These are phyloP conservation scores for Mortierella sp. DNA, from an alignment of 371 early-diverging fungal genomes.

Conservation along the genomic window DNA sequence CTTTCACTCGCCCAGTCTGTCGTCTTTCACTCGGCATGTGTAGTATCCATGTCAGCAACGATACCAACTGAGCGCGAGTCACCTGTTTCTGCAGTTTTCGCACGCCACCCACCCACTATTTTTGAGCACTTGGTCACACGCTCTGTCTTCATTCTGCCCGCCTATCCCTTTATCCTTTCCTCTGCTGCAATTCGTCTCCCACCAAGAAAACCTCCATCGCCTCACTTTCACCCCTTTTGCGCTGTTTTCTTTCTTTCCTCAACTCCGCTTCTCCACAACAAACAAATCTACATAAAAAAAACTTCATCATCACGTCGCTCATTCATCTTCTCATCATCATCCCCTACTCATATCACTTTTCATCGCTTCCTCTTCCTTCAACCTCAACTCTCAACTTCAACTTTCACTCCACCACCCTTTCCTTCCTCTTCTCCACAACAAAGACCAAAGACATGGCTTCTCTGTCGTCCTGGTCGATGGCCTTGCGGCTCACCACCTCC, in stretches of 20 bases:
- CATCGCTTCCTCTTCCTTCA: not conserved
- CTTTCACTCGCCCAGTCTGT: too few species aligned
- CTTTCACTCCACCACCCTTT: not conserved
- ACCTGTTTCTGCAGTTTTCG: not conserved
- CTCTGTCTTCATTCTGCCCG: not conserved
- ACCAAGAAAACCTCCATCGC: too few species aligned
- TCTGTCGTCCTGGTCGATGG: constrained; percentile 25
- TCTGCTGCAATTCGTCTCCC: not conserved
- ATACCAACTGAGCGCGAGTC: not conserved
- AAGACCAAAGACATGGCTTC: constrained; percentile 7
- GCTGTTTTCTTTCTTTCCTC: not conserved
- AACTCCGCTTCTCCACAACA: constrained; percentile 4
- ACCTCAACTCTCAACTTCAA: not conserved
- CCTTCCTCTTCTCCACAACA: not conserved
- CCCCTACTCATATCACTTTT: not conserved
- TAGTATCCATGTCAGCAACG: too few species aligned
- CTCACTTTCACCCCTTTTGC: not conserved
- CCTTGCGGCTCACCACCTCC: constrained; percentile 12
- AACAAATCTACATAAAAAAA: not conserved
- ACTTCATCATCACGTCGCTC: not conserved
- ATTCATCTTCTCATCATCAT: not conserved
- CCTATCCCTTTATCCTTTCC: not conserved
- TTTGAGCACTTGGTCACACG: not conserved
- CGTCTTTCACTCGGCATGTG: too few species aligned
- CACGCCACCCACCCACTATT: not conserved